Base-by-base conservation (phyloP, 139 green algal genomes). In the Chlorokybus atmophyticus region DNA sequence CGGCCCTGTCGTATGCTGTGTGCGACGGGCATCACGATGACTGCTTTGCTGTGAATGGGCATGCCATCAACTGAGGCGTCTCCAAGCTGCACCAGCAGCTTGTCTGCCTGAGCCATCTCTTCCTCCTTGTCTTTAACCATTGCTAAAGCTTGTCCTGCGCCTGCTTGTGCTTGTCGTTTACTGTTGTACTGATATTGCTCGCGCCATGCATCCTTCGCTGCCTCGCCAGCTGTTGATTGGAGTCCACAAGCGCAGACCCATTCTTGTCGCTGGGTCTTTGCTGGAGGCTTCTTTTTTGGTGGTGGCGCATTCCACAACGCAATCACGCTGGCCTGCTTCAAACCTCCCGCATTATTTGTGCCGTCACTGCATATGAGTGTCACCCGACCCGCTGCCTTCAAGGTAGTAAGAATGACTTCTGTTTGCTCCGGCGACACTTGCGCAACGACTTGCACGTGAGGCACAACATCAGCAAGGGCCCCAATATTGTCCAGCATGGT, bases 331-430 rank as follows among this genome's bases (percentile, higher is more conserved):
- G n/a, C 68, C 49, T 74, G 63, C 58, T 97, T 96, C 28, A 98
- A 79, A 1, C 81, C 91, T 2, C 90, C 90, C 23, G 97, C 90
- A 54, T 98, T 90, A 66, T 98, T 98, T 52, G 90, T 98, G 40
- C 90, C 90, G 53, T 98, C 90, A 8, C 90, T 90, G 58, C 85
- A 94, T 90, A 98, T 98, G 4, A 98, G 80, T 28, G 84, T 87
- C 0, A 67, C 72, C 55, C 68, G 70, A 30, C 87, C 91, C 14
- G 57, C 56, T n/a, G 35, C 52, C 48, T 57, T 71, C 49, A 94
- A 77, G 29, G 74, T 73, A n/a, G 75, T 78, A n/a, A 96, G 58
- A 17, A 98, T 81, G 21, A 85, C 59, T 74, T 97, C 90, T 77
- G 97, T 98, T 65, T 98, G 90, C 48, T 97, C 85, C 3, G 90